Evolutionary conservation across 371 early-diverging fungal genomes (phyloP).

Genomic region (Apophysomyces ossiformis): DNA sequence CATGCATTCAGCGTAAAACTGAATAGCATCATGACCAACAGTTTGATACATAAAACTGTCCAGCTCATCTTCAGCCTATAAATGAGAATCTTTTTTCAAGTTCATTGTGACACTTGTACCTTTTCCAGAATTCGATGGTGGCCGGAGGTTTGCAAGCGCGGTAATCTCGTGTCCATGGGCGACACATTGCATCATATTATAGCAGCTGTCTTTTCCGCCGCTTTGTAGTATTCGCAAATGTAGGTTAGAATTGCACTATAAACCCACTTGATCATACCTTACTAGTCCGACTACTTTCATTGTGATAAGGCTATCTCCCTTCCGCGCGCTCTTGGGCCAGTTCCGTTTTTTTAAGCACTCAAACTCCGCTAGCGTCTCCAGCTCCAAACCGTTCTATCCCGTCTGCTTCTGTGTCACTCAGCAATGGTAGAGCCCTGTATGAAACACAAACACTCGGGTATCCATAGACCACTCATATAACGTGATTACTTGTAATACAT

Average conservation of each 20-base stretch:
- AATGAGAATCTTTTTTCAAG: neutral
- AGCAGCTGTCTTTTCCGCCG: conserved; percentile 99
- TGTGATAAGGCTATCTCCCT: neutral
- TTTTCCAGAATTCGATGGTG: conserved; percentile 65
- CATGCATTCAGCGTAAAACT: conserved; percentile 87
- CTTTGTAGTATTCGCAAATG: conserved; percentile 51
- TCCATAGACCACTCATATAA: too few species aligned
- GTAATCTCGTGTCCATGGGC: conserved; percentile 95
- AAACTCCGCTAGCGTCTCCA: too few species aligned
- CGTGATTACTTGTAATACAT: too few species aligned
- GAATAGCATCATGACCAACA: conserved; percentile 95
- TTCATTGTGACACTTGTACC: conserved; percentile 42
- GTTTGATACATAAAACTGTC: conserved; percentile 99
- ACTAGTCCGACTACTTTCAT: neutral
- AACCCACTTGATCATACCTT: neutral
- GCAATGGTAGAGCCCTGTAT: too few species aligned
- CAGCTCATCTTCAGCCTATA: conserved; percentile 70
- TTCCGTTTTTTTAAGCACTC: too few species aligned
- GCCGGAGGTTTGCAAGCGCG: conserved; percentile 94
- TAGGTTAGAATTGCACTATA: neutral
- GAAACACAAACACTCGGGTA: too few species aligned
- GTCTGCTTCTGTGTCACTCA: too few species aligned
- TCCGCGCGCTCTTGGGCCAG: too few species aligned
- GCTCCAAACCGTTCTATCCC: too few species aligned
- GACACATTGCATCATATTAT: conserved; percentile 95